Evolutionary conservation across 768 basidiomycete genomes (phyloP).

Genomic region (Melanogaster broomeanus): DNA sequence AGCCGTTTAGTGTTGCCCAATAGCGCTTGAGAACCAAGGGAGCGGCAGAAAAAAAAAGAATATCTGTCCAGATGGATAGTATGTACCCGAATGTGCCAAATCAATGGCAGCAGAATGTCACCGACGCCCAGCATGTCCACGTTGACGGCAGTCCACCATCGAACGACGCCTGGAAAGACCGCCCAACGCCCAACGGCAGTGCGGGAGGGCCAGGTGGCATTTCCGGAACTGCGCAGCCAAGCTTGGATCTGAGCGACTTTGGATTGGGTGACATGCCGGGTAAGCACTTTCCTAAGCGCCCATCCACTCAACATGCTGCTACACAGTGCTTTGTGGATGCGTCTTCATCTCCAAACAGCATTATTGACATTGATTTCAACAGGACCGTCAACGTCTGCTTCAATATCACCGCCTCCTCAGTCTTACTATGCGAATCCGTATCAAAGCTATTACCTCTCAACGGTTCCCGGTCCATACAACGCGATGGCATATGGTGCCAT

Average conservation of each 20-base stretch:
- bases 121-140: conserved; percentile 34
- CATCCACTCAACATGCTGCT: conserved; percentile 10
- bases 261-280: conserved; percentile 43
- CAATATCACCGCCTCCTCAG: conserved; percentile 42
- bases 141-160: conserved; percentile 29
- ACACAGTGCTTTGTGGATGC: conserved; percentile 7
- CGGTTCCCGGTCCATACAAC: conserved; percentile 49
- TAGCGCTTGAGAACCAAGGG: conserved; percentile 44
- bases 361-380: conserved; percentile 12
- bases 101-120: conserved; percentile 42
- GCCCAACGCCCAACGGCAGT: conserved; percentile 22
- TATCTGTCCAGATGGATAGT: conserved; percentile 43
- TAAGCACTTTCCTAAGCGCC: conserved; percentile 39
- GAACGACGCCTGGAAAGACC: conserved; percentile 45
- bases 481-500: conserved; percentile 54
- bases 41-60: conserved; percentile 39
- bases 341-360: neutral
- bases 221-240: conserved; percentile 30
- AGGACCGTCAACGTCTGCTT: conserved; percentile 42
- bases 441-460: conserved; percentile 42
- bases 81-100: conserved; percentile 48
- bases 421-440: conserved; percentile 43
- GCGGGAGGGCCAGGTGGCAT: conserved; percentile 26
- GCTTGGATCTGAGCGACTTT: conserved; percentile 45
- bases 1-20: conserved; percentile 45